Conservation (phyloP, 108 stramenopile genomes). For the Pseudonitzschia delicatissima region DNA sequence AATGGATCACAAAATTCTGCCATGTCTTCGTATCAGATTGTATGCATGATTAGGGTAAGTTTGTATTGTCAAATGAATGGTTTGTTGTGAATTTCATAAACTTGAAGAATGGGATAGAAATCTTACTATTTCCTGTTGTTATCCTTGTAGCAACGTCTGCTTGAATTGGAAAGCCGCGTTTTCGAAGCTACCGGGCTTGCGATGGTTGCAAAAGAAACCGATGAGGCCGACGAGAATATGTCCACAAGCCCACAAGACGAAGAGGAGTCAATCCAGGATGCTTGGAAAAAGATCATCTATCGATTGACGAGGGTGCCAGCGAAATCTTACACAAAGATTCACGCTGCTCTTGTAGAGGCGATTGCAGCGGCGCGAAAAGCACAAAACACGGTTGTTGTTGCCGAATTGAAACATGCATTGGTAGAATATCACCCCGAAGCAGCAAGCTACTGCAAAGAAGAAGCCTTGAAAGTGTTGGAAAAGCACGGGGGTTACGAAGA, state of each 20-base stretch:
- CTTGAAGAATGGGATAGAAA: not conserved
- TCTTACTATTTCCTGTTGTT: not conserved
- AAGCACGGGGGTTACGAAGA: constrained; percentile 67
- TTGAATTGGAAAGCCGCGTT: constrained; percentile 53
- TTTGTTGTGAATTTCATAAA: not conserved
- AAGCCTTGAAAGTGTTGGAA: constrained; percentile 60
- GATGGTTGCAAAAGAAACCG: constrained; percentile 60
- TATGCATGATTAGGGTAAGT: constrained; percentile 53
- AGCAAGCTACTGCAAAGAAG: constrained; percentile 58
- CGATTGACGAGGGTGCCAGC: constrained; percentile 50
- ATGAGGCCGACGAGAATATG: constrained; percentile 66
- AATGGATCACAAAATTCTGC: not conserved
- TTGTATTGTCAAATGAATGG: not conserved
- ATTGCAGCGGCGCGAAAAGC: constrained; percentile 79
- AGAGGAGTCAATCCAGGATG: constrained; percentile 34
- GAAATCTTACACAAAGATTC: constrained; percentile 45
- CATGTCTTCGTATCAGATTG: constrained; percentile 34
- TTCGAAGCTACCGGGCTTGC: constrained; percentile 55
- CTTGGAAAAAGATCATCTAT: constrained; percentile 74
- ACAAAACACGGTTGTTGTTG: constrained; percentile 61
- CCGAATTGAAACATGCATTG: constrained; percentile 58
- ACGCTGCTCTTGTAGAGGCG: constrained; percentile 61
- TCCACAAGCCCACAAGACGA: constrained; percentile 54
- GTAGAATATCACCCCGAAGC: constrained; percentile 61
- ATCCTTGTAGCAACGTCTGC: constrained; percentile 31